Base-by-base conservation (phyloP, 106 monocot species). In the Agapanthus africanus region DNA sequence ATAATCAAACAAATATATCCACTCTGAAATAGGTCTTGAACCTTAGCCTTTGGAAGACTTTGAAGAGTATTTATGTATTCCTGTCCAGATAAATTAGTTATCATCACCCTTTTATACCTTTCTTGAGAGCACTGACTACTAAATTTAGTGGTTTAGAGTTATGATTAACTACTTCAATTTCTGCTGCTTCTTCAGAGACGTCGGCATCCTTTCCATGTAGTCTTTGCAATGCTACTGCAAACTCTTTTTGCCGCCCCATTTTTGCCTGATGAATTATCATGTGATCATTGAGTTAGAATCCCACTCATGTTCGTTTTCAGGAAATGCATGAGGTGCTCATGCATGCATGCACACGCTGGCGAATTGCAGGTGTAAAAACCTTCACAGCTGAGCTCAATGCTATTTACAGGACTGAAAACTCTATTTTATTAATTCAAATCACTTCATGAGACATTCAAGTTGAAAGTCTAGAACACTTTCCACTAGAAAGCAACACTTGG, bases 181-280 rank as follows among this genome's bases (percentile, higher is more conserved):
- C 85, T 38, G 65, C 44, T 11, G 79, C 73, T 60, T 82, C 82
- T 60, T 69, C 4, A 22, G 70, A 37, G 26, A 78, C 68, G 25
- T 77, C 70, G 49, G 72, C 37, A 69, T 73, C 39, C 34, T 78
- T 65, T 36, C 82, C 77, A 37, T 73, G 77, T 41, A 82, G 72
- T 31, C 35, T 73, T 74, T 73, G 82, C 40, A 82, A 62, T 38
- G 87, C 61, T 72, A 28, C 35, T 41, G 74, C 50, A 70, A 82
- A 91, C 37, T 87, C 84, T 68, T 77, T 82, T 27, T 67, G 36
- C 31, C 32, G 37, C 22, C 87, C 91, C 21, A 66, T 73, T 40
- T 88, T 92, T 38, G 88, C 91, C 91, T 92, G 66, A 68, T 37
- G 31, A 49, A 23, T 66, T 73, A n/a, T 34, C n/a, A 10, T 7